phyloP scores from a whole-genome alignment of 2,329 filamentous ascomycete genomes.

The Gnomoniopsis sp. region DNA sequence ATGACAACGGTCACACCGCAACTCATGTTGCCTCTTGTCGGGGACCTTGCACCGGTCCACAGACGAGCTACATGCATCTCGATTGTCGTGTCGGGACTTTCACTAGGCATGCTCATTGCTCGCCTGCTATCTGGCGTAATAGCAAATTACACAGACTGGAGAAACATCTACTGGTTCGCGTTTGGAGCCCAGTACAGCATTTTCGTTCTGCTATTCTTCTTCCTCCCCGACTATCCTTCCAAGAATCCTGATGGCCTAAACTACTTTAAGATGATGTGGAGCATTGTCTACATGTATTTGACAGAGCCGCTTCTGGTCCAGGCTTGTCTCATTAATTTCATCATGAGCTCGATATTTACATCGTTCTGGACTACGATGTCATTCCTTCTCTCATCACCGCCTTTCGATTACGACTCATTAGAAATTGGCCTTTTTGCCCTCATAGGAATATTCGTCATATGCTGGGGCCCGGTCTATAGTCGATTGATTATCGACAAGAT shows the following conservation, averaged over 20 bases:
- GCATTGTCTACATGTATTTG: constrained; percentile 61
- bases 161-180: constrained; percentile 75
- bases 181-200: constrained; percentile 69
- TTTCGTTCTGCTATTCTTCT: constrained; percentile 61
- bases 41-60: constrained; percentile 69
- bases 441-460: constrained; percentile 69
- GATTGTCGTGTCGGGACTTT: constrained; percentile 71
- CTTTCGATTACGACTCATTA: constrained; percentile 65
- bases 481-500: constrained; percentile 67
- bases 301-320: constrained; percentile 68
- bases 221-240: constrained; percentile 77
- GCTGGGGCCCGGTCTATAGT: constrained; percentile 66
- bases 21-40: constrained; percentile 76
- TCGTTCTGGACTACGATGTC: constrained; percentile 66
- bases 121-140: constrained; percentile 73
- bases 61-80: constrained; percentile 68
- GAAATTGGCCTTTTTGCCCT: constrained; percentile 76
- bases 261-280: constrained; percentile 63
- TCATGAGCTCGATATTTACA: constrained; percentile 49
- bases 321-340: constrained; percentile 63
- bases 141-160: constrained; percentile 70
- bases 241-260: constrained; percentile 64
- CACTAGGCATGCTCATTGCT: constrained; percentile 73
- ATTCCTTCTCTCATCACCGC: constrained; percentile 68
- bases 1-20: constrained; percentile 78